Evolutionary conservation across 2,329 filamentous ascomycete genomes (phyloP).

Genomic region (Teratosphaeria destructans): DNA sequence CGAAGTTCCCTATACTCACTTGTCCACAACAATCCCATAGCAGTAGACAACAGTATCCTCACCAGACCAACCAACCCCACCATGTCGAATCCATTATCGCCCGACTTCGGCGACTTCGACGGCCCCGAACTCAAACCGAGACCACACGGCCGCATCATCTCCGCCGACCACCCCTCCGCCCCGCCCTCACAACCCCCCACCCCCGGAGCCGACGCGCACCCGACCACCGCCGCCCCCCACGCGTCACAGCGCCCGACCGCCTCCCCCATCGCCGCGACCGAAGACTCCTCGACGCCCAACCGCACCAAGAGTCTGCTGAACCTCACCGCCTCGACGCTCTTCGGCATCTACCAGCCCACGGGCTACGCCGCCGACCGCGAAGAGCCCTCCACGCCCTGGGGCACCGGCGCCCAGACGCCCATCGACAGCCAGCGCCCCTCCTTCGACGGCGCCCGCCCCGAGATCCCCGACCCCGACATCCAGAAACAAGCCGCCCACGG

Average conservation of each 20-base stretch:
- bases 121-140: conserved; percentile 30
- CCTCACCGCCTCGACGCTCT: conserved; percentile 78
- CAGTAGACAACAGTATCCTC: too few relatives aligned
- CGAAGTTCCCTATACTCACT: background rate
- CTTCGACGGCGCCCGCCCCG: conserved; percentile 16
- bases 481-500: conserved; percentile 14
- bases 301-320: conserved; percentile 73
- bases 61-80: background rate
- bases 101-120: conserved; percentile 13
- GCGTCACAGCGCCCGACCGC: conserved; percentile 4
- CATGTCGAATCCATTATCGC: conserved; percentile 17
- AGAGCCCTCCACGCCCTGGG: conserved; percentile 53
- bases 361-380: conserved; percentile 45
- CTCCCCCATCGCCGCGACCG: background rate
- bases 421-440: conserved; percentile 16
- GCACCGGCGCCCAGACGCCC: conserved; percentile 64
- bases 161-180: conserved; percentile 42
- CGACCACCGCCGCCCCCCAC: background rate
- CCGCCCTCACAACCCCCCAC: conserved; percentile 25
- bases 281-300: conserved; percentile 35
- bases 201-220: conserved; percentile 10
- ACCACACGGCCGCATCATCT: conserved; percentile 60
- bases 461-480: conserved; percentile 14
- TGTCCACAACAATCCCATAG: background rate
- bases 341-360: conserved; percentile 75